Conservation (phyloP, 352 stramenopile genomes). For the Lagenidium giganteum region DNA sequence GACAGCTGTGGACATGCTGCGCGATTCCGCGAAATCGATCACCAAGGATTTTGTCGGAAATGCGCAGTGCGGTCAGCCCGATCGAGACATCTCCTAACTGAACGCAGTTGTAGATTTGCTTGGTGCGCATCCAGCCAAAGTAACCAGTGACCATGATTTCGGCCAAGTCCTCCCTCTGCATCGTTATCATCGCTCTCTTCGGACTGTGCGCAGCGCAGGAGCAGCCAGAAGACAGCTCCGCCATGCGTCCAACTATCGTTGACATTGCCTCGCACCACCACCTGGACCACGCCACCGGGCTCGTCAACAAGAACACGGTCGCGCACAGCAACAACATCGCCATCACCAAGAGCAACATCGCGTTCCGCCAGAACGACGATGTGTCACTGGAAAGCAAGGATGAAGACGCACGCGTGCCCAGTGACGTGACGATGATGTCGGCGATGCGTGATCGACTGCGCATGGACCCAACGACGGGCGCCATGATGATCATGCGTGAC, state of each 20-base stretch:
- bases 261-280: background rate
- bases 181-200: slow-evolving; percentile 10
- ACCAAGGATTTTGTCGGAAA: too few relatives aligned
- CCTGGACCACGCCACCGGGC: slow-evolving; percentile 9
- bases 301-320: slow-evolving; percentile 13
- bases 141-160: slow-evolving; percentile 3
- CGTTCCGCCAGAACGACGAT: slow-evolving; percentile 4
- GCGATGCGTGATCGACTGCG: too few relatives aligned
- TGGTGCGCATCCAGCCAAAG: background rate
- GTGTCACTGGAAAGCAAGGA: background rate
- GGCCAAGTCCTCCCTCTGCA: slow-evolving; percentile 2
- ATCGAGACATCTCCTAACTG: too few relatives aligned
- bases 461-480: background rate
- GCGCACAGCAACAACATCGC: slow-evolving; percentile 7
- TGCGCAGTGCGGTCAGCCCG: too few relatives aligned
- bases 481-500: slow-evolving; percentile 2
- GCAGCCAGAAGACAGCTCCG: too few relatives aligned
- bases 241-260: slow-evolving; percentile 1
- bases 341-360: slow-evolving; percentile 13
- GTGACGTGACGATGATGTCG: too few relatives aligned
- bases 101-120: too few relatives aligned
- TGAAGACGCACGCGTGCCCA: too few relatives aligned
- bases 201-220: too few relatives aligned
- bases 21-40: too few relatives aligned
- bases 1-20: too few relatives aligned